Percentiles rank a stretch among this genome's conserved stretches.
Evolutionary conservation across 176 grass and related monocot species (phyloP).

Genomic region (Bromus sterilis): DNA sequence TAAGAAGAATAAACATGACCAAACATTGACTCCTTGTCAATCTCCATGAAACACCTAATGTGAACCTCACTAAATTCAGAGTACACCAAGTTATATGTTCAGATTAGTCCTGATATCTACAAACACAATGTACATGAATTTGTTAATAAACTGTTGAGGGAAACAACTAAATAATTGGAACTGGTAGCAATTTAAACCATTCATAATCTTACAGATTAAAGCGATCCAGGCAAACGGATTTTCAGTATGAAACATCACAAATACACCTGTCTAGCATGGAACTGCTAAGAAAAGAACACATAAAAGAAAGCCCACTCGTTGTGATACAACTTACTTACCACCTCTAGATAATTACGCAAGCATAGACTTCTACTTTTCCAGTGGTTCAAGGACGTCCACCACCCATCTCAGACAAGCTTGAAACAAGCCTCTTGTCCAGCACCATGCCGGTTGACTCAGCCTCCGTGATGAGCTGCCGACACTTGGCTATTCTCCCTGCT

Average conservation of each 20-base stretch:
- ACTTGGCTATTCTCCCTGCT: conserved; percentile 49
- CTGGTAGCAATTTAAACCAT: background rate
- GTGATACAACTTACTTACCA: too few relatives aligned
- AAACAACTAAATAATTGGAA: background rate
- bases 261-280: background rate
- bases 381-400: too few relatives aligned
- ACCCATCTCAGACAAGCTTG: too few relatives aligned
- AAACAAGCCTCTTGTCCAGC: too few relatives aligned
- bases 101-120: too few relatives aligned
- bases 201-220: too few relatives aligned
- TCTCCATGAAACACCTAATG: background rate
- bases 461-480: conserved; percentile 58
- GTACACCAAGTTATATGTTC: too few relatives aligned
- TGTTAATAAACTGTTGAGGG: background rate
- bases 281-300: background rate
- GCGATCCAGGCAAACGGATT: background rate
- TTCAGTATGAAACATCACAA: background rate
- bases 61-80: too few relatives aligned
- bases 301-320: background rate
- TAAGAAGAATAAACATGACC: background rate
- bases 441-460: conserved; percentile 38
- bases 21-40: background rate
- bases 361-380: too few relatives aligned
- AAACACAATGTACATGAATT: background rate
- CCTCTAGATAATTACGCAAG: too few relatives aligned